Conservation (phyloP, 192 early-diverging fungal genomes). For the Coemansia umbellata region DNA sequence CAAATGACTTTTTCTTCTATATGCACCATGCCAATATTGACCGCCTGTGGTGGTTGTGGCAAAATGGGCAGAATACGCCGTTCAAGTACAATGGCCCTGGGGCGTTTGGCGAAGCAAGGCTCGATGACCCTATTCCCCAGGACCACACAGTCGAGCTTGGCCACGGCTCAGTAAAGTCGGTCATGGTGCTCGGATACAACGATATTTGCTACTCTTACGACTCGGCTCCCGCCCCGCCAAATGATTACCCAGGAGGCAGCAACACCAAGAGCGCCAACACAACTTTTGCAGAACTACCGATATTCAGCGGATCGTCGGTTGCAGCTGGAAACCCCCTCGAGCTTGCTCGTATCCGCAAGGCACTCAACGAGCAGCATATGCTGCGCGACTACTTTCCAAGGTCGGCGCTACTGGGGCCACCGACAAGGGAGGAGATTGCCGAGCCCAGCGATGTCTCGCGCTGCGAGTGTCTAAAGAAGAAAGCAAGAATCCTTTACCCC, state of each 20-base stretch:
- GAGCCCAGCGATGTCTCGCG: not conserved
- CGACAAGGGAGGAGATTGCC: not conserved
- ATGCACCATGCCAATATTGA: slow-evolving; percentile 64
- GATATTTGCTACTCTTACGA: slow-evolving; percentile 41
- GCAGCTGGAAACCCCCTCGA: slow-evolving; percentile 19
- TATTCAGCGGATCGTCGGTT: slow-evolving; percentile 36
- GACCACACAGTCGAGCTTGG: slow-evolving; percentile 23
- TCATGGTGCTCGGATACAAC: slow-evolving; percentile 42
- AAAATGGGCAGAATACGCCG: slow-evolving; percentile 24
- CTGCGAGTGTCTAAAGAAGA: slow-evolving; percentile 7
- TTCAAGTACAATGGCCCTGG: slow-evolving; percentile 36
- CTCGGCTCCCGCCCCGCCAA: slow-evolving; percentile 27
- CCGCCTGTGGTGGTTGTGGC: slow-evolving; percentile 57
- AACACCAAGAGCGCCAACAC: not conserved
- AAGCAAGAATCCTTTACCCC: slow-evolving; percentile 28
- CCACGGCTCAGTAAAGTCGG: slow-evolving; percentile 16
- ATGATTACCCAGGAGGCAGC: slow-evolving; percentile 14
- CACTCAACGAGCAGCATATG: slow-evolving; percentile 4
- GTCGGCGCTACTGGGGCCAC: not conserved
- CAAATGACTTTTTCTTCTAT: slow-evolving; percentile 60
- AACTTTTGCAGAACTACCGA: not conserved
- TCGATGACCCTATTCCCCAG: slow-evolving; percentile 34
- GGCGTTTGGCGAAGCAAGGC: slow-evolving; percentile 19
- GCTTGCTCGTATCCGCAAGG: slow-evolving; percentile 23
- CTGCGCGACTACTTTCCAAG: slow-evolving; percentile 30